These are phyloP conservation scores for Gastroboletus turbinatus DNA, from an alignment of 1,284 basidiomycete species.

Conservation along the genomic window DNA sequence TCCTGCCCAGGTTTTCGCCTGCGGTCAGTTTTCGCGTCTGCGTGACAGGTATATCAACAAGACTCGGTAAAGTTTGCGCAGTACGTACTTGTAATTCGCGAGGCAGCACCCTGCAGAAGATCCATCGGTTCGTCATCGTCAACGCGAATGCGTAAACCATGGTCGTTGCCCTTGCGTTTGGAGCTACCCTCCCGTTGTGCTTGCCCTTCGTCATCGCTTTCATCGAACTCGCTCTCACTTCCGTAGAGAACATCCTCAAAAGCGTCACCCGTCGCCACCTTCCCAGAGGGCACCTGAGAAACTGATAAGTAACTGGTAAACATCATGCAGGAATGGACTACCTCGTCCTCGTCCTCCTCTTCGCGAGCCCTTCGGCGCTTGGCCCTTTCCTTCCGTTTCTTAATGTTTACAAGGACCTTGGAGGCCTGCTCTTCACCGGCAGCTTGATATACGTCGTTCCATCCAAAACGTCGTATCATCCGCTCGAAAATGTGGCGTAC, in stretches of 20 bases:
- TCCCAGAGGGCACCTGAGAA: slow-evolving; percentile 40
- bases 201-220: slow-evolving; percentile 67
- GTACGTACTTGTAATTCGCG: slow-evolving; percentile 72
- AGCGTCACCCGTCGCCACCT: slow-evolving; percentile 72
- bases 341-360: slow-evolving; percentile 57
- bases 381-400: slow-evolving; percentile 75
- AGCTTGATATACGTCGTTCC: slow-evolving; percentile 76
- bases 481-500: slow-evolving; percentile 97
- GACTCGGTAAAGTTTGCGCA: not conserved
- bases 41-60: slow-evolving; percentile 11
- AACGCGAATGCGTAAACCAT: slow-evolving; percentile 69
- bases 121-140: slow-evolving; percentile 98
- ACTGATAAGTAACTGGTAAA: slow-evolving; percentile 7
- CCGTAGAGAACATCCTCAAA: slow-evolving; percentile 97
- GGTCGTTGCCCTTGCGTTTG: slow-evolving; percentile 40
- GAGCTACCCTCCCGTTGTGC: slow-evolving; percentile 28
- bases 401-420: slow-evolving; percentile 54
- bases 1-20: slow-evolving; percentile 85
- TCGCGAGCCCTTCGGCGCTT: slow-evolving; percentile 69
- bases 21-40: slow-evolving; percentile 54
- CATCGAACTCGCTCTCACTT: slow-evolving; percentile 83
- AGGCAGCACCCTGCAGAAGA: slow-evolving; percentile 81
- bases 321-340: slow-evolving; percentile 17
- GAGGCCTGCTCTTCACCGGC: slow-evolving; percentile 75
- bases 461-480: slow-evolving; percentile 89